These are phyloP conservation scores for Linnemannia schmuckeri DNA, from an alignment of 192 early-diverging fungal genomes.

Conservation along the genomic window DNA sequence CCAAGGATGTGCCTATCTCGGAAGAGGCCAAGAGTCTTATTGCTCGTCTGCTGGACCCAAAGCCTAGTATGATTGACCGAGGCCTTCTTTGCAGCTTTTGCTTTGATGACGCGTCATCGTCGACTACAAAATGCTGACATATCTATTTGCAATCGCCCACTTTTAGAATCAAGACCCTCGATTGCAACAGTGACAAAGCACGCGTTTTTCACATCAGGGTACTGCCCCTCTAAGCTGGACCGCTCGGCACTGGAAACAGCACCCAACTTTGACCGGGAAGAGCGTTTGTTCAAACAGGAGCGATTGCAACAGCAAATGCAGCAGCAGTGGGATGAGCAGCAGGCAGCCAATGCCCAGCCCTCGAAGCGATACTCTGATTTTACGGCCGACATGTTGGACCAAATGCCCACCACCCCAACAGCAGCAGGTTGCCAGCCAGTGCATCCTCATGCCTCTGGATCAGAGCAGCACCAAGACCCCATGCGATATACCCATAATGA, in stretches of 20 bases:
- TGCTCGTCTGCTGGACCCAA: constrained; percentile 71
- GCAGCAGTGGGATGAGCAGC: constrained; percentile 34
- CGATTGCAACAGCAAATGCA: not conserved
- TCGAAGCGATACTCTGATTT: constrained; percentile 6
- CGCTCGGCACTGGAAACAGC: not conserved
- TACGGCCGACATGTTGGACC: not conserved
- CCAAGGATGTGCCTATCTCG: constrained; percentile 70
- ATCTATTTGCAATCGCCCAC: not conserved
- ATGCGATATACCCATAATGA: constrained; percentile 17
- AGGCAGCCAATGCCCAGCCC: constrained; percentile 5
- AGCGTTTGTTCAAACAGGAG: constrained; percentile 11
- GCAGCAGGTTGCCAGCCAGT: not conserved
- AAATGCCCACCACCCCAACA: not conserved
- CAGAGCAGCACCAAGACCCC: not conserved
- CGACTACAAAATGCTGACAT: not conserved
- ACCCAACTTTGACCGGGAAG: constrained; percentile 42
- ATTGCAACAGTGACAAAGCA: constrained; percentile 48
- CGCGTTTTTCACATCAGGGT: constrained; percentile 53
- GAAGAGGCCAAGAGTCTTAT: constrained; percentile 78
- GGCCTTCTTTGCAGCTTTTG: not conserved
- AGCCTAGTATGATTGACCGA: constrained; percentile 59
- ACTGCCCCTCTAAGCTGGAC: constrained; percentile 27
- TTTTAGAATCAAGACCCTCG: constrained; percentile 48
- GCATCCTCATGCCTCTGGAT: not conserved
- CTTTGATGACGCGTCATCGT: no score